Evolutionary conservation across 768 basidiomycete species (phyloP).

Genomic region (Inosperma sp.): DNA sequence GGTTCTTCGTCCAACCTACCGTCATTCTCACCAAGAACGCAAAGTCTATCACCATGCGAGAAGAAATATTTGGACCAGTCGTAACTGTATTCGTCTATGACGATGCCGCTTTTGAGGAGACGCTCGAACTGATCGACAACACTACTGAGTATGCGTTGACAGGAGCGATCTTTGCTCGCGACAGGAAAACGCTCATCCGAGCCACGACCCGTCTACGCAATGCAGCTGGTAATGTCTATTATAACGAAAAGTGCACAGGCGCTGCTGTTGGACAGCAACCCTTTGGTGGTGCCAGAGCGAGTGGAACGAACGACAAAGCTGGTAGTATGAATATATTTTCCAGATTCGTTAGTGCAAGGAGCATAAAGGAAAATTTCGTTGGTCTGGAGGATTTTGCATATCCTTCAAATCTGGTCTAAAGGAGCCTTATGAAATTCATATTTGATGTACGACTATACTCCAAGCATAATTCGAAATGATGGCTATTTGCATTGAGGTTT

Average conservation of each 20-base stretch:
- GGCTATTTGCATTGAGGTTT: neutral
- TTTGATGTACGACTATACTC: no score
- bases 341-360: conserved; percentile 82
- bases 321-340: conserved; percentile 67
- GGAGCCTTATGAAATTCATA: no score
- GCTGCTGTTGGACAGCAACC: conserved; percentile 98
- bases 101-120: conserved; percentile 82
- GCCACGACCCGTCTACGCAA: conserved; percentile 84
- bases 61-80: conserved; percentile 98
- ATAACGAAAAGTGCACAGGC: conserved; percentile 97
- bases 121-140: conserved; percentile 78
- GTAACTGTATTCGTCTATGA: conserved; percentile 89
- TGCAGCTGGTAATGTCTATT: conserved; percentile 94
- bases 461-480: no score
- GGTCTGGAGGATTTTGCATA: conserved; percentile 76
- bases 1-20: conserved; percentile 93
- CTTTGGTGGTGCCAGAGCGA: conserved; percentile 89
- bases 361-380: conserved; percentile 97
- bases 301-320: conserved; percentile 98
- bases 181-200: conserved; percentile 72
- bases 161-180: conserved; percentile 86
- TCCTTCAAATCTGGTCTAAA: conserved; percentile 79
- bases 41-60: conserved; percentile 79
- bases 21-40: conserved; percentile 92
- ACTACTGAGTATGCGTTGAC: conserved; percentile 90